A percentile compares a stretch with the other conserved stretches of the same genome.
Evolutionary conservation across 2,329 filamentous ascomycete species (phyloP).

Genomic region (Colletotrichum musicola): DNA sequence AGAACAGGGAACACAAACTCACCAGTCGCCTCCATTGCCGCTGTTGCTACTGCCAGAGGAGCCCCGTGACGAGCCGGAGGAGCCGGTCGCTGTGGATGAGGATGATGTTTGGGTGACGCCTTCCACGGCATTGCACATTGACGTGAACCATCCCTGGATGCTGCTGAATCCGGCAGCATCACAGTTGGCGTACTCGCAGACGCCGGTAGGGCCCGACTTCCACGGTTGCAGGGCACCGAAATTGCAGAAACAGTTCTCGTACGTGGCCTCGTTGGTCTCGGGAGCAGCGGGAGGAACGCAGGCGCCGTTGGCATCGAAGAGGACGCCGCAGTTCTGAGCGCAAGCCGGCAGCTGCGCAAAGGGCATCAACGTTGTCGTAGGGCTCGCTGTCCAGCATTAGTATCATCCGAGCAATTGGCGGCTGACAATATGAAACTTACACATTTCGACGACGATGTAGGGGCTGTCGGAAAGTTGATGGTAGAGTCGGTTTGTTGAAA

Average conservation of each 20-base stretch:
- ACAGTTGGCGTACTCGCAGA: slow-evolving; percentile 72
- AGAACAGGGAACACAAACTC: slow-evolving; percentile 42
- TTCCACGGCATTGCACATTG: slow-evolving; percentile 69
- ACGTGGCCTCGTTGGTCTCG: slow-evolving; percentile 62
- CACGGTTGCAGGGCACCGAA: slow-evolving; percentile 66
- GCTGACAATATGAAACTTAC: slow-evolving; percentile 20
- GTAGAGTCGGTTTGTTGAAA: background rate
- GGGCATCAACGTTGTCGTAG: slow-evolving; percentile 66
- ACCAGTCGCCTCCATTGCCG: slow-evolving; percentile 61
- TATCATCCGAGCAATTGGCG: background rate
- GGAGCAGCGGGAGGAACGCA: slow-evolving; percentile 73
- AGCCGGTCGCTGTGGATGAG: slow-evolving; percentile 45
- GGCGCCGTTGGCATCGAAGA: slow-evolving; percentile 77
- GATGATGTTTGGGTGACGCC: slow-evolving; percentile 46
- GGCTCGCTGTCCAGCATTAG: slow-evolving; percentile 20
- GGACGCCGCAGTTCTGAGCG: slow-evolving; percentile 67
- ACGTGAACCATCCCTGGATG: slow-evolving; percentile 78
- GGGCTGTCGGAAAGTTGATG: background rate
- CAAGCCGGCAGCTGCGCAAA: slow-evolving; percentile 72
- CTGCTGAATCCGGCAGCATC: slow-evolving; percentile 61
- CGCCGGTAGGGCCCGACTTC: slow-evolving; percentile 60
- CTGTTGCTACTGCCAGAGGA: slow-evolving; percentile 37
- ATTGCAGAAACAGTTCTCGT: slow-evolving; percentile 80
- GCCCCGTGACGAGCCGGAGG: slow-evolving; percentile 43
- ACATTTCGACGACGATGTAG: slow-evolving; percentile 29